Evolutionary conservation across 2,329 filamentous ascomycete genomes (phyloP), one percentile per base, ranked within the genome.

Genomic region (Paraphaeosphaeria minitans): DNA sequence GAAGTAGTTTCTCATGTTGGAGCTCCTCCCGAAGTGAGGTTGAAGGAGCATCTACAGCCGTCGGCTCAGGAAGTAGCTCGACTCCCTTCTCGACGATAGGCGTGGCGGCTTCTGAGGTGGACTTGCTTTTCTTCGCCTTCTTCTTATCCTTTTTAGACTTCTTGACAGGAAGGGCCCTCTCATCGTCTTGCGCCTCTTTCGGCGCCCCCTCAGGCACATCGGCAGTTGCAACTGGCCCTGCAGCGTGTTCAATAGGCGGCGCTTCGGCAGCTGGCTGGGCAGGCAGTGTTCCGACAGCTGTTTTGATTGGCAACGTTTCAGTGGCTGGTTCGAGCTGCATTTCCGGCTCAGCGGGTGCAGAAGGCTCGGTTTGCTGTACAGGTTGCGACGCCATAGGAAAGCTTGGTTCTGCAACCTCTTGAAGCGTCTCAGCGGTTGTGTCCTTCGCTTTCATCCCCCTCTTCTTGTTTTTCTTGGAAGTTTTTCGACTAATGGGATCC

Each of bases 401-500:
- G 41, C 27, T 27, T 9, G 27, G 19, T 29, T 45, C 41, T n/a
- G 27, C 27, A 16, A 27, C 14, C 24, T 58, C 58, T 31, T 45
- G 54, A 13, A 45, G 3, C 4, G 42, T 21, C 16, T 57, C 53
- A 4, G 33, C 13, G 29, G 16, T 37, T 21, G 4, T 47, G 13
- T 68, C 66, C 47, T 70, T 66, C 2, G 56, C 59, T 48, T 72
- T 74, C 64, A 72, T 74, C 10, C 53, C 66, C 47, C 74, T 75
- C 63, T 75, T 75, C 62, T 75, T 76, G 22, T 61, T 65, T 51
- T 77, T 77, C 62, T 75, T 73, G 13, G 64, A 69, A 33, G 60
- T 35, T 57, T 70, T 71, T 22, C 62, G 65, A 53, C 56, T 64
- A 22, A 58, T 31, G 12, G 57, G 60, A 16, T 55, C 58, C 24